phyloP scores from a whole-genome alignment of 352 stramenopile species.

The Peronospora tabacina region DNA sequence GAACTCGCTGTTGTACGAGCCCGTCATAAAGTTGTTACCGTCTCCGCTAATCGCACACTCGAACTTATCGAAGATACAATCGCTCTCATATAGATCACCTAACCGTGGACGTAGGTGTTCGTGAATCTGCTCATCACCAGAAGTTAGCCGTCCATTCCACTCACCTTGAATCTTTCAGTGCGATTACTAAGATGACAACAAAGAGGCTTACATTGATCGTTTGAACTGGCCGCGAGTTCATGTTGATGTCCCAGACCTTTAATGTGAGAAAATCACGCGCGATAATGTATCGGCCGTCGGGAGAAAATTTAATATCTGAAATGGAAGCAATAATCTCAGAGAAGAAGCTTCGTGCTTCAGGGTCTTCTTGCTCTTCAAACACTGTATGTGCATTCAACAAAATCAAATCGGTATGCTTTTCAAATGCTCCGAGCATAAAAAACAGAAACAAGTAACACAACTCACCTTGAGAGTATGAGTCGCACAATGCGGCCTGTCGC shows the following conservation, averaged over 20 bases:
- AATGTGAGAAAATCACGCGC: conserved; percentile 93
- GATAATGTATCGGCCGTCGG: conserved; percentile 91
- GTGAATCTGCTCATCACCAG: conserved; percentile 61
- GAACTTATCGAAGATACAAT: conserved; percentile 98
- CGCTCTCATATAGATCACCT: conserved; percentile 91
- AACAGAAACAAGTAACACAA: neutral
- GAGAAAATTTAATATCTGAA: conserved; percentile 91
- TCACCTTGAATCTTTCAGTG: neutral
- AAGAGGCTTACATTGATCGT: conserved; percentile 81
- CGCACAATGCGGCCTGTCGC: conserved; percentile 84
- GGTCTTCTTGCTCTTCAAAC: conserved; percentile 79
- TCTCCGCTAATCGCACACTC: conserved; percentile 88
- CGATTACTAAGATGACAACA: neutral
- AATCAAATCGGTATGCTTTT: neutral
- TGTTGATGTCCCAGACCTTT: conserved; percentile 95
- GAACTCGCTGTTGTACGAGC: conserved; percentile 92
- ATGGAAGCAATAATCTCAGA: conserved; percentile 94
- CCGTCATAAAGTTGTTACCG: conserved; percentile 89
- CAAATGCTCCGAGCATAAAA: neutral
- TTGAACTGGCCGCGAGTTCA: conserved; percentile 88
- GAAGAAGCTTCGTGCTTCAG: conserved; percentile 88
- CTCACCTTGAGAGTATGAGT: conserved; percentile 69
- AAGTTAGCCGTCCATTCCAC: conserved; percentile 2
- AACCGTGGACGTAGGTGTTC: conserved; percentile 87
- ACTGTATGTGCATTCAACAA: conserved; percentile 23